A percentile compares a stretch with the other conserved stretches of the same genome.
phyloP scores from a whole-genome alignment of 1,284 basidiomycete species.

The Gomphus sp. region DNA sequence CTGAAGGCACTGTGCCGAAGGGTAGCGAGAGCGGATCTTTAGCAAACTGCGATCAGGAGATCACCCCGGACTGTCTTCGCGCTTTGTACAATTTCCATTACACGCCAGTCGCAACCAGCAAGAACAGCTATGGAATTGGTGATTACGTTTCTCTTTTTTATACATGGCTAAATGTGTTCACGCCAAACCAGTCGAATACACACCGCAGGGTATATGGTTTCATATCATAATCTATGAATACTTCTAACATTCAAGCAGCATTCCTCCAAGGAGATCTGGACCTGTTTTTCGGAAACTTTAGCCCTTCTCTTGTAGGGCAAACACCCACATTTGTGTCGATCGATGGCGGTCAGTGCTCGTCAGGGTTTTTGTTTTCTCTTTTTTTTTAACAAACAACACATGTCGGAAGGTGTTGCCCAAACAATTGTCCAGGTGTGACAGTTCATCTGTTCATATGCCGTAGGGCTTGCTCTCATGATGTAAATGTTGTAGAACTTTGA shows the following conservation, averaged over 20 bases:
- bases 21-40: neutral
- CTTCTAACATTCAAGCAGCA: slow-evolving; percentile 14
- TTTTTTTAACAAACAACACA: neutral
- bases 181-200: slow-evolving; percentile 33
- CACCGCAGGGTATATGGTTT: slow-evolving; percentile 27
- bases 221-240: neutral
- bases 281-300: slow-evolving; percentile 32
- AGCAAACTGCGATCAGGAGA: slow-evolving; percentile 31
- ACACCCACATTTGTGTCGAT: slow-evolving; percentile 28
- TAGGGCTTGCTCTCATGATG: neutral
- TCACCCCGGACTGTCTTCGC: slow-evolving; percentile 37
- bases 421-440: slow-evolving; percentile 18
- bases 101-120: slow-evolving; percentile 26
- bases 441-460: too few species aligned
- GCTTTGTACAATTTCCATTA: slow-evolving; percentile 36
- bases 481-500: slow-evolving; percentile 18
- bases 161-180: neutral
- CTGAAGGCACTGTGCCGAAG: neutral
- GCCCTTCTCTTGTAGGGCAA: slow-evolving; percentile 24
- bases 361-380: neutral
- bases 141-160: neutral
- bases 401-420: slow-evolving; percentile 22
- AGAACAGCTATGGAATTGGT: slow-evolving; percentile 46
- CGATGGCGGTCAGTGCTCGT: slow-evolving; percentile 33
- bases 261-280: slow-evolving; percentile 36